Conservation (phyloP, 2,329 filamentous ascomycete species). For the Curvularia hawaiiensis region DNA sequence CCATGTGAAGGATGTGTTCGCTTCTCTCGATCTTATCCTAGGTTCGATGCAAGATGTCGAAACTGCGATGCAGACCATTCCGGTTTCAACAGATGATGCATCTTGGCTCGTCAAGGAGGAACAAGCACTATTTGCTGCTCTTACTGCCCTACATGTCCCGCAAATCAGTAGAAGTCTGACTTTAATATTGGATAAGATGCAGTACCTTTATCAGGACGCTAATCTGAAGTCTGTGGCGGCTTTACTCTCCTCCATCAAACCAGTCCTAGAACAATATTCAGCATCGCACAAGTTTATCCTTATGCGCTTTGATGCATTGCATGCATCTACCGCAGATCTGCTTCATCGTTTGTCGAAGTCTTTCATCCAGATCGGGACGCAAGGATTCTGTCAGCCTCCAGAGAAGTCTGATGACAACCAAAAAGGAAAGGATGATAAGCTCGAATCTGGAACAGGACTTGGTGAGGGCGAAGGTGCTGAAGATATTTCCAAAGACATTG, state of each 20-base stretch:
- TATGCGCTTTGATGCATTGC: constrained; percentile 64
- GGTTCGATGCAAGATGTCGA: constrained; percentile 78
- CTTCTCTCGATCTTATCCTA: constrained; percentile 74
- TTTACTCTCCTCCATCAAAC: constrained; percentile 65
- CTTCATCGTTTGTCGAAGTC: constrained; percentile 75
- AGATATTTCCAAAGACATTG: constrained; percentile 96
- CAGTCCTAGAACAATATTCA: constrained; percentile 77
- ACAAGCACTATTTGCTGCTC: constrained; percentile 45
- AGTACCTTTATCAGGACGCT: constrained; percentile 47
- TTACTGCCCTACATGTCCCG: constrained; percentile 64
- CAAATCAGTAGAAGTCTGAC: constrained; percentile 58
- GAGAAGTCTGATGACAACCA: constrained; percentile 73
- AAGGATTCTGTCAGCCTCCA: constrained; percentile 90
- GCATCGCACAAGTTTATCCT: constrained; percentile 65
- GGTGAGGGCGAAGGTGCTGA: constrained; percentile 95
- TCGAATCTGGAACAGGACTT: constrained; percentile 90
- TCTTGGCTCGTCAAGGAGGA: constrained; percentile 66
- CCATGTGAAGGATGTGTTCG: constrained; percentile 65
- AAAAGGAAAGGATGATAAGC: constrained; percentile 72
- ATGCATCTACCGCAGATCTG: constrained; percentile 74
- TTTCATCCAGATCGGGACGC: constrained; percentile 77
- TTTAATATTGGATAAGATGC: constrained; percentile 53
- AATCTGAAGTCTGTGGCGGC: constrained; percentile 57
- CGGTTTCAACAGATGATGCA: constrained; percentile 64
- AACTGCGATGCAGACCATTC: constrained; percentile 60